Conservation (phyloP, 768 basidiomycete species). For the Leccinum sublutescens region DNA sequence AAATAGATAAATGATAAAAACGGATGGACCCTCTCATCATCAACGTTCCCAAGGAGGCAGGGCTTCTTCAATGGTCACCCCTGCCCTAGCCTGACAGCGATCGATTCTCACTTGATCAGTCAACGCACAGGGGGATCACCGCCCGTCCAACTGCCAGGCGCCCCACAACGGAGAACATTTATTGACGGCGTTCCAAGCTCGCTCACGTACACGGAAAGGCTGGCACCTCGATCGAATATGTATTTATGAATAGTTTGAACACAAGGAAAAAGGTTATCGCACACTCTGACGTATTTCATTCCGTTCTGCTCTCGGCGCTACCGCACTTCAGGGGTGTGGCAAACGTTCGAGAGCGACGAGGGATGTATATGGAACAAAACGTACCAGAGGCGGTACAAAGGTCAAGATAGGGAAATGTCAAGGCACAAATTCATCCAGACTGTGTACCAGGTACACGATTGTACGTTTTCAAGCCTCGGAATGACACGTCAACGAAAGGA, state of each 20-base stretch:
- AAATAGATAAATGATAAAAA: not conserved
- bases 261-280: not conserved
- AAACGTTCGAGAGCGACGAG: not conserved
- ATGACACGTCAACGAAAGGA: not conserved
- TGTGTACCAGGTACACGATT: not conserved
- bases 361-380: not conserved
- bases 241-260: not conserved
- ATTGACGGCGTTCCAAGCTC: not conserved
- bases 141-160: not conserved
- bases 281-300: not conserved
- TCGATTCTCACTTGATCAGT: not conserved
- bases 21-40: not conserved
- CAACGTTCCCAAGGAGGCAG: not conserved
- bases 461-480: slow-evolving; percentile 3
- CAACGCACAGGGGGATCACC: not conserved
- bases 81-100: not conserved
- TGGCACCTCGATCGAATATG: not conserved
- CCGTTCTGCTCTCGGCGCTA: not conserved
- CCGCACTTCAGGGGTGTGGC: not conserved
- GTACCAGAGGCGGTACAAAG: not conserved
- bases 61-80: not conserved
- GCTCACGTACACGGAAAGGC: not conserved
- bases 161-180: not conserved
- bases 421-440: not conserved
- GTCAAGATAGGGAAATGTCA: not conserved